Conservation (phyloP, 257 asterid genomes). For the Solanum boliviense region DNA sequence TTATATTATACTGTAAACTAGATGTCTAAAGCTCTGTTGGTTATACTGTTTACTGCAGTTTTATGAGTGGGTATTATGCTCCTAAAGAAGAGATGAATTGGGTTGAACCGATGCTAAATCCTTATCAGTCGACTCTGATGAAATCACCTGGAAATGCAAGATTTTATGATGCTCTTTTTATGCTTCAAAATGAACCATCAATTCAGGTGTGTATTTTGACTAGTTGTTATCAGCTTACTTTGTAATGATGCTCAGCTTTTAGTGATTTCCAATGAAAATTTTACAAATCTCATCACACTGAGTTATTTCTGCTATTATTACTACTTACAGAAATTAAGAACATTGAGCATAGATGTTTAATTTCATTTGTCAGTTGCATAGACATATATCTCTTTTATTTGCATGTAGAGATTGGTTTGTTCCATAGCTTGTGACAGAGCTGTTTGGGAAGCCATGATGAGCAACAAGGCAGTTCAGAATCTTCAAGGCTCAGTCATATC, state of each 20-base stretch:
- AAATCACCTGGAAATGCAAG: conserved; percentile 35
- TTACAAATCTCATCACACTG: background rate
- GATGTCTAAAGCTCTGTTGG: background rate
- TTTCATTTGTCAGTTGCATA: background rate
- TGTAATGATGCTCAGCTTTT: background rate
- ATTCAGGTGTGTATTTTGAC: conserved; percentile 24
- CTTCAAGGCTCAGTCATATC: conserved; percentile 20
- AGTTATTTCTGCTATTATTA: background rate
- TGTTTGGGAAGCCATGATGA: conserved; percentile 58
- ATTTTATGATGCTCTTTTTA: conserved; percentile 28
- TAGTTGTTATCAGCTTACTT: background rate
- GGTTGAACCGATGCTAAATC: conserved; percentile 2
- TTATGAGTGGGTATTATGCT: conserved; percentile 22
- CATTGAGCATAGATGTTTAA: no score
- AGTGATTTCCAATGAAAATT: background rate
- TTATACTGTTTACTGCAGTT: conserved; percentile 16
- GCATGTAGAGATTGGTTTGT: conserved; percentile 35
- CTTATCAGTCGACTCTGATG: conserved; percentile 8
- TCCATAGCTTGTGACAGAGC: conserved; percentile 48
- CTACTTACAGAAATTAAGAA: background rate
- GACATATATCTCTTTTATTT: background rate
- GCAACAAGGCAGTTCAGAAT: conserved; percentile 37
- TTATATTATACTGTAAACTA: background rate
- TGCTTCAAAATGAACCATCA: conserved; percentile 46
- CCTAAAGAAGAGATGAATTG: conserved; percentile 11